Conservation (phyloP, 352 stramenopile species). For the Phytophthora aleatoria region DNA sequence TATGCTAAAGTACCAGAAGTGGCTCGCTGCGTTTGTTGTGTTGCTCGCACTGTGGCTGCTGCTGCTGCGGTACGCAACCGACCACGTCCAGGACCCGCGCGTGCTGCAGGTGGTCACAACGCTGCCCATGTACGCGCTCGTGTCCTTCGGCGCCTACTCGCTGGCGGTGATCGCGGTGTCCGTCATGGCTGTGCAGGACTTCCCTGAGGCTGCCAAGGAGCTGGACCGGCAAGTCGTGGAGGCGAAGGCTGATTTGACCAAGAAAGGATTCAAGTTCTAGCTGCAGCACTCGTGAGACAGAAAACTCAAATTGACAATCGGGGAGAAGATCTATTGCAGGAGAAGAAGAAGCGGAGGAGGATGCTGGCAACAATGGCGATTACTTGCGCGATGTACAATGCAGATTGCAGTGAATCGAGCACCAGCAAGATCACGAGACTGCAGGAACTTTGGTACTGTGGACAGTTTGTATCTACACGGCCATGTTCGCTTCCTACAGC, state of each 20-base stretch:
- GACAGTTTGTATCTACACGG: not conserved
- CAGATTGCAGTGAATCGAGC: conserved; percentile 10
- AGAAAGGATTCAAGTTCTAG: conserved; percentile 63
- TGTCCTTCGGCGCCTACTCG: conserved; percentile 78
- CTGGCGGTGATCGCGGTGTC: conserved; percentile 66
- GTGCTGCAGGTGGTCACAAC: conserved; percentile 56
- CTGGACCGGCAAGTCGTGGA: conserved; percentile 69
- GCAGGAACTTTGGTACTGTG: not conserved
- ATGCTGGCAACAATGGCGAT: not conserved
- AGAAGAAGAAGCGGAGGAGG: not conserved
- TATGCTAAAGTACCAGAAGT: conserved; percentile 87
- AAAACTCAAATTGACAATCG: not conserved
- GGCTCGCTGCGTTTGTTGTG: conserved; percentile 51
- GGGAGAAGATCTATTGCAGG: too few relatives aligned
- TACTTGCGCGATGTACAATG: not conserved
- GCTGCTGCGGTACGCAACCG: conserved; percentile 48
- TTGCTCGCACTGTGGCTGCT: conserved; percentile 61
- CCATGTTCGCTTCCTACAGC: not conserved
- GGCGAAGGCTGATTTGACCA: conserved; percentile 63
- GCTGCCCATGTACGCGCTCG: conserved; percentile 72
- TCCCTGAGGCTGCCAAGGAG: conserved; percentile 68
- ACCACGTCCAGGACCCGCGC: conserved; percentile 37
- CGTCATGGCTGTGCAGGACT: conserved; percentile 75
- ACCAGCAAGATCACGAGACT: not conserved
- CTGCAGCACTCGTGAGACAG: not conserved